phyloP scores from a whole-genome alignment of 495 filamentous ascomycete genomes.

The Tetracladium setigerum region DNA sequence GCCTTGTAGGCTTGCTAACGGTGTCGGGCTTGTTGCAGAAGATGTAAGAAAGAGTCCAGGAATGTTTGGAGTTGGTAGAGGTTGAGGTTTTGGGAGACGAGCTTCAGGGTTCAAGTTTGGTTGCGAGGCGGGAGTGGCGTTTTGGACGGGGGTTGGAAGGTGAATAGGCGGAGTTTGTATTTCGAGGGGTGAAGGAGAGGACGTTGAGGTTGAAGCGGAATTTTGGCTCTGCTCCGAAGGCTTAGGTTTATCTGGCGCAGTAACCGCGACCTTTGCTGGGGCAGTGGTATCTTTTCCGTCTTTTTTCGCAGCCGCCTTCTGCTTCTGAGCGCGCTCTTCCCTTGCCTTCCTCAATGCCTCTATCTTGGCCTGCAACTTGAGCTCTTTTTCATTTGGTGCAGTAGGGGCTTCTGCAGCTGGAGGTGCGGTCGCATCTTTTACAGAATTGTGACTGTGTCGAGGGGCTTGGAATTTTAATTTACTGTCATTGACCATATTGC shows the following conservation, averaged over 20 bases:
- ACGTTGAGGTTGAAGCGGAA: neutral
- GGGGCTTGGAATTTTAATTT: too few species aligned
- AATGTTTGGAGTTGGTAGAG: conserved; percentile 6
- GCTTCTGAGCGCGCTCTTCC: conserved; percentile 16
- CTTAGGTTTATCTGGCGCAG: neutral
- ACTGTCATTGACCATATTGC: too few species aligned
- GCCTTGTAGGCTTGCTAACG: neutral
- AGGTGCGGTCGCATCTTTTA: conserved; percentile 23
- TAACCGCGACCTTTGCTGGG: neutral
- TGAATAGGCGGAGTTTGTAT: neutral
- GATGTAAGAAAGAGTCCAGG: conserved; percentile 21
- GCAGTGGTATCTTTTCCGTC: neutral
- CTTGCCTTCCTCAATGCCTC: conserved; percentile 24
- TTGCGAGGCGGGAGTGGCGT: neutral
- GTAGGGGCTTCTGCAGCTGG: conserved; percentile 17
- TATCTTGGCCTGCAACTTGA: conserved; percentile 25
- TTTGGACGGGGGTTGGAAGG: neutral
- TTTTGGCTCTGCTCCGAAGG: too few species aligned
- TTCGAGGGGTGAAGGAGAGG: neutral
- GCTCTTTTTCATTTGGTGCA: conserved; percentile 19
- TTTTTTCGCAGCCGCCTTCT: conserved; percentile 18
- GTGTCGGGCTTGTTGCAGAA: neutral
- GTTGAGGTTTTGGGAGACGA: neutral
- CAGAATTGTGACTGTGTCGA: too few species aligned
- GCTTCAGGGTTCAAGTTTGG: neutral